Evolutionary conservation across 2,329 filamentous ascomycete genomes (phyloP).

Genomic region (Penicillium sp.): DNA sequence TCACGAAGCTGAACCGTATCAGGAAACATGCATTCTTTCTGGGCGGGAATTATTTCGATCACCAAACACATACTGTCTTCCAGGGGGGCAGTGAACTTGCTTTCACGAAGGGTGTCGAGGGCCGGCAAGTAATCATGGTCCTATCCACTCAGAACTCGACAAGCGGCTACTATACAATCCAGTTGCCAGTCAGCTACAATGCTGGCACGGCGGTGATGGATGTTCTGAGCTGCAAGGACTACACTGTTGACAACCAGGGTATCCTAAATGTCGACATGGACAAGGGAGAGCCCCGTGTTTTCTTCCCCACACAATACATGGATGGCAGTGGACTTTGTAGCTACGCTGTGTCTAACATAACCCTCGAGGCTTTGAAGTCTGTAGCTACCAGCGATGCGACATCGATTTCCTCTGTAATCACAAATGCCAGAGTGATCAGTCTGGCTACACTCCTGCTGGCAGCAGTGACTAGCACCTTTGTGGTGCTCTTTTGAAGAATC

Average conservation of each 20-base stretch:
- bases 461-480: neutral
- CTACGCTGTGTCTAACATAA: conserved; percentile 11
- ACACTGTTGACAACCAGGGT: conserved; percentile 27
- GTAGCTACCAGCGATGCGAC: neutral
- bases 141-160: conserved; percentile 44
- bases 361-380: conserved; percentile 6
- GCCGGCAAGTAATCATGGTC: conserved; percentile 44
- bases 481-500: neutral
- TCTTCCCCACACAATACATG: conserved; percentile 30
- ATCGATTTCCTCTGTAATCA: neutral
- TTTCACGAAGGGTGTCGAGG: conserved; percentile 47
- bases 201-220: conserved; percentile 28
- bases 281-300: conserved; percentile 32
- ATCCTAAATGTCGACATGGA: conserved; percentile 30
- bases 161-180: conserved; percentile 31
- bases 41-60: conserved; percentile 40
- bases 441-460: neutral
- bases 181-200: conserved; percentile 30
- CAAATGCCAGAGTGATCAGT: neutral
- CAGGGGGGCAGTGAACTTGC: conserved; percentile 40
- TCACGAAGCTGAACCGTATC: conserved; percentile 42
- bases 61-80: conserved; percentile 23
- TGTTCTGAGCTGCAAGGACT: conserved; percentile 29
- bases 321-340: conserved; percentile 35
- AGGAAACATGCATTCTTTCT: conserved; percentile 43